Conservation (phyloP, 371 early-diverging fungal genomes). For the Saksenaea oblongispora region DNA sequence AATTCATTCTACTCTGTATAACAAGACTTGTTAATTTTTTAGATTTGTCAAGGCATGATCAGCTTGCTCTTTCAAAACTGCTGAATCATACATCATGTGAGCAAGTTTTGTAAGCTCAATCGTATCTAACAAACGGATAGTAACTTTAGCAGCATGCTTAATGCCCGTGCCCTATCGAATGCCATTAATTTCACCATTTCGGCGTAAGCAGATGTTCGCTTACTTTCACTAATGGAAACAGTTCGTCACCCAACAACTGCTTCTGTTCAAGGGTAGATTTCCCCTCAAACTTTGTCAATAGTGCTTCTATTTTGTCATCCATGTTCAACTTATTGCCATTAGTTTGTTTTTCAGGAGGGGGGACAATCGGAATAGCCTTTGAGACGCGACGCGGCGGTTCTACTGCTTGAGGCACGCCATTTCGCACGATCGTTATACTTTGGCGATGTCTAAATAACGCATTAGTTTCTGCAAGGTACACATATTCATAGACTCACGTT, state of each 20-base stretch:
- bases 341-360: slow-evolving; percentile 11
- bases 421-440: neutral
- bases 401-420: slow-evolving; percentile 5
- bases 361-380: slow-evolving; percentile 42
- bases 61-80: slow-evolving; percentile 27
- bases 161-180: slow-evolving; percentile 34
- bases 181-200: neutral
- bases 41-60: slow-evolving; percentile 20
- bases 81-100: slow-evolving; percentile 41
- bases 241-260: slow-evolving; percentile 39
- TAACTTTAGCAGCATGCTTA: slow-evolving; percentile 44
- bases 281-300: slow-evolving; percentile 20
- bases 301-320: slow-evolving; percentile 9
- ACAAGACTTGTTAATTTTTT: neutral
- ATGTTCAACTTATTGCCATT: neutral
- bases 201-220: neutral
- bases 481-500: neutral
- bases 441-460: neutral
- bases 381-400: slow-evolving; percentile 25
- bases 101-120: slow-evolving; percentile 40
- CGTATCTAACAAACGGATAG: slow-evolving; percentile 45
- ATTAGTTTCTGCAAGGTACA: neutral
- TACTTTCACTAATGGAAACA: slow-evolving; percentile 50
- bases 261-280: slow-evolving; percentile 38
- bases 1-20: neutral